Conservation (phyloP, 352 stramenopile species). For the Plasmopara viticola region DNA sequence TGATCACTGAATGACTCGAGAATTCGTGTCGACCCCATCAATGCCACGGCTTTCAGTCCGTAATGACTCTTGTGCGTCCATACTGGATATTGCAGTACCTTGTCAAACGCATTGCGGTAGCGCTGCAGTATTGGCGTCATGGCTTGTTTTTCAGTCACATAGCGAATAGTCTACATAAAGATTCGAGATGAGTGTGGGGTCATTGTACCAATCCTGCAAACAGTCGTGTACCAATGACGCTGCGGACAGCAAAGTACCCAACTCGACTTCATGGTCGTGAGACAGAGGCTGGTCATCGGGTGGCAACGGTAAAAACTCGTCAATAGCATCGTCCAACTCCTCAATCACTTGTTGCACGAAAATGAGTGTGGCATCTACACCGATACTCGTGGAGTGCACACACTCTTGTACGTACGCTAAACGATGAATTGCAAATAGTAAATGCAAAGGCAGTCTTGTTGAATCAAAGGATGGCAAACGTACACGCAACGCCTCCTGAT, state of each 20-base stretch:
- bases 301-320: constrained; percentile 26
- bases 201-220: too few relatives aligned
- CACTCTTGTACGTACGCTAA: constrained; percentile 66
- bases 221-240: constrained; percentile 35
- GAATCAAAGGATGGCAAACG: neutral
- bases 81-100: constrained; percentile 41
- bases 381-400: constrained; percentile 63
- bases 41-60: constrained; percentile 42
- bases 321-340: constrained; percentile 51
- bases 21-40: constrained; percentile 58
- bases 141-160: constrained; percentile 61
- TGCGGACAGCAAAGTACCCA: constrained; percentile 62
- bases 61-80: constrained; percentile 34
- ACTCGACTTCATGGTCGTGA: constrained; percentile 59
- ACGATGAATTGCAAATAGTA: too few relatives aligned
- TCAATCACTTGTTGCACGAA: constrained; percentile 63
- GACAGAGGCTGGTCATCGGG: constrained; percentile 21
- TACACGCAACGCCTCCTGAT: constrained; percentile 27
- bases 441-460: neutral
- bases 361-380: constrained; percentile 44
- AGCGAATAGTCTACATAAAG: constrained; percentile 54
- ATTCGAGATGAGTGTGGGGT: neutral
- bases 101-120: constrained; percentile 45
- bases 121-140: constrained; percentile 48
- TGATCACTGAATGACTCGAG: constrained; percentile 60